Evolutionary conservation across 2,329 filamentous ascomycete species (phyloP).

Genomic region (Pseudocercospora crystallina): DNA sequence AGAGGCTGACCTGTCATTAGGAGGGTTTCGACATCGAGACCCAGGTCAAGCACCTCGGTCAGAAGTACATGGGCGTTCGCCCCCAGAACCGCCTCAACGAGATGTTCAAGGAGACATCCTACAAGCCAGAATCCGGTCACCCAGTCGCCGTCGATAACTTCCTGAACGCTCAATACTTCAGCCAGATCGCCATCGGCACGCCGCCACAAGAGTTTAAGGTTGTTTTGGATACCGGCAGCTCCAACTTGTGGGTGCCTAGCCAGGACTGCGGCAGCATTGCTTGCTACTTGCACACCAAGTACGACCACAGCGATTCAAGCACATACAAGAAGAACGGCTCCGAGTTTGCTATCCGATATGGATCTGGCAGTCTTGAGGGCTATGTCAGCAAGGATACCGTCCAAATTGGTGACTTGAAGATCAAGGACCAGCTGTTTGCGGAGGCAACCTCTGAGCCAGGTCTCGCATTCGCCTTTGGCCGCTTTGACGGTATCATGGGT

Average conservation of each 20-base stretch:
- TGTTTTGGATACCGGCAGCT: constrained; percentile 95
- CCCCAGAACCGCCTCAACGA: constrained; percentile 68
- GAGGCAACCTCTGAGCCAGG: constrained; percentile 96
- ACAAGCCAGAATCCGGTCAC: constrained; percentile 68
- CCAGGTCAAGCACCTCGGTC: constrained; percentile 78
- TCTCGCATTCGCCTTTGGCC: constrained; percentile 94
- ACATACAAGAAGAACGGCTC: constrained; percentile 93
- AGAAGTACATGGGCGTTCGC: constrained; percentile 92
- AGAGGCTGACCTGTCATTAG: constrained; percentile 46
- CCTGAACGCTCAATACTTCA: constrained; percentile 99
- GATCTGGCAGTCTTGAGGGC: constrained; percentile 88
- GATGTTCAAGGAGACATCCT: constrained; percentile 74
- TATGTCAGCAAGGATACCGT: constrained; percentile 89
- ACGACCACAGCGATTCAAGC: constrained; percentile 85
- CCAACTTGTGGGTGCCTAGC: constrained; percentile 98
- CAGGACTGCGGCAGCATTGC: constrained; percentile 89
- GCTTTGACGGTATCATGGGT: constrained; percentile 95
- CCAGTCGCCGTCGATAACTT: constrained; percentile 93
- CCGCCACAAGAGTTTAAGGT: constrained; percentile 97
- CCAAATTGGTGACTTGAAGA: constrained; percentile 81
- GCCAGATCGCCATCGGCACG: constrained; percentile 88
- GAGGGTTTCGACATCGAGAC: constrained; percentile 74
- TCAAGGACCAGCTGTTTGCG: constrained; percentile 91
- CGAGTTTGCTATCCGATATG: constrained; percentile 89
- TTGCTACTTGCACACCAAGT: constrained; percentile 96